phyloP scores from a whole-genome alignment of 208 protist species.

The Porcisia deanei region DNA sequence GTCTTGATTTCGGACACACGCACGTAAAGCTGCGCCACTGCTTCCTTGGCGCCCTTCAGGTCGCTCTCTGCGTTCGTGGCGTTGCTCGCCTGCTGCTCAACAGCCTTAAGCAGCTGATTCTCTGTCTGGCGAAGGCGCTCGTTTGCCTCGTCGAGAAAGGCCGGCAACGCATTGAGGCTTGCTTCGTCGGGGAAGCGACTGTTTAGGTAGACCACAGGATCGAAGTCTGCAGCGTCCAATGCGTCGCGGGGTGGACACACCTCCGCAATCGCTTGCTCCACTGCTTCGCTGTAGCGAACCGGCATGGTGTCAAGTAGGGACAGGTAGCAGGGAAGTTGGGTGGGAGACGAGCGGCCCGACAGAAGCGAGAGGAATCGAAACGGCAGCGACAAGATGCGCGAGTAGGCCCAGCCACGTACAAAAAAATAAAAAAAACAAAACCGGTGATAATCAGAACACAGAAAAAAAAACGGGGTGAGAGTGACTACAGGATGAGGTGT shows the following conservation, averaged over 20 bases:
- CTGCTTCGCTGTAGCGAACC: conserved; percentile 66
- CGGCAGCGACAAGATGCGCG: no score
- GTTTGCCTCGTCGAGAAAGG: conserved; percentile 81
- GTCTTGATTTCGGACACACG: conserved; percentile 91
- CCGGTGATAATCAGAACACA: no score
- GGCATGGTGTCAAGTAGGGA: conserved; percentile 20
- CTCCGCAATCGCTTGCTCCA: conserved; percentile 80
- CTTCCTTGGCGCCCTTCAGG: conserved; percentile 79
- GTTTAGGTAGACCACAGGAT: conserved; percentile 95
- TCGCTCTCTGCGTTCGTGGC: conserved; percentile 75
- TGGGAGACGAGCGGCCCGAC: no score
- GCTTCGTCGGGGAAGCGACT: conserved; percentile 90
- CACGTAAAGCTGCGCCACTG: conserved; percentile 87
- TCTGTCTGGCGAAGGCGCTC: conserved; percentile 87
- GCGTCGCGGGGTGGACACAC: conserved; percentile 79
- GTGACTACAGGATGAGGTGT: no score
- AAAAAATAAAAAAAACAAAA: no score
- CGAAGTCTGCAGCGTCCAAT: conserved; percentile 86
- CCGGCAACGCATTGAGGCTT: conserved; percentile 81
- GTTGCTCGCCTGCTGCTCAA: conserved; percentile 90
- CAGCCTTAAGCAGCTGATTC: conserved; percentile 86
- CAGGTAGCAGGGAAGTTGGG: no score
- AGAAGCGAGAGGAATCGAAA: no score
- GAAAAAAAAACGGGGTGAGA: neutral
- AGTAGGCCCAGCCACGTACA: no score